These are phyloP conservation scores for Ochetophila trinervis DNA, from an alignment of 306 rosid species.

Conservation along the genomic window DNA sequence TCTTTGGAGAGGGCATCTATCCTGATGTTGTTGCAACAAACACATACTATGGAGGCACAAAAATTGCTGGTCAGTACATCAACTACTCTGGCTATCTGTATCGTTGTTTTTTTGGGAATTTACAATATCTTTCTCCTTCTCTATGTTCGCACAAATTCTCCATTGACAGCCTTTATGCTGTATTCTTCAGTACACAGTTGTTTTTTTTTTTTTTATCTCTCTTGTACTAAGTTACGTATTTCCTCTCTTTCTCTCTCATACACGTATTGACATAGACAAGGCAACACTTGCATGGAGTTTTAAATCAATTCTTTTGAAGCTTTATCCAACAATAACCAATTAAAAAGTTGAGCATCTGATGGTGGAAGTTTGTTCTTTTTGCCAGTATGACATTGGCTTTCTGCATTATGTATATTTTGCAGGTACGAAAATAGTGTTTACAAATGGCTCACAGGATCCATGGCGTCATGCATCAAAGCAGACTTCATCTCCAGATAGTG, in stretches of 20 bases:
- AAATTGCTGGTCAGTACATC: conserved; percentile 58
- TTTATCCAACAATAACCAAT: neutral
- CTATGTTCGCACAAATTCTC: neutral
- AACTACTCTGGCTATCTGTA: conserved; percentile 12
- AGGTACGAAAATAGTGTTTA: conserved; percentile 84
- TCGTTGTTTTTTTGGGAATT: neutral
- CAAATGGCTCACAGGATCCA: conserved; percentile 97
- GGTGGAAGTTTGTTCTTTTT: neutral
- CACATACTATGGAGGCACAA: conserved; percentile 89
- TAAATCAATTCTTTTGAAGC: neutral
- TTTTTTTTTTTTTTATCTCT: too few relatives aligned
- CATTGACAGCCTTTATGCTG: neutral
- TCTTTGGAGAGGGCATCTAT: conserved; percentile 79
- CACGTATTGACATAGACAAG: too few relatives aligned
- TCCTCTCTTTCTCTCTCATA: too few relatives aligned
- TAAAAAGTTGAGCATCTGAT: neutral
- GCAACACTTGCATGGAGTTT: too few relatives aligned
- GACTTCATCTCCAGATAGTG: conserved; percentile 71
- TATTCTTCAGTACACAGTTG: neutral
- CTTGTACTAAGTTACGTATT: too few relatives aligned
- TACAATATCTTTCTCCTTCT: neutral
- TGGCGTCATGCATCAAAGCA: conserved; percentile 98
- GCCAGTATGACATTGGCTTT: neutral
- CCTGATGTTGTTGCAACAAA: conserved; percentile 81
- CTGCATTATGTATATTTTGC: conserved; percentile 14